phyloP scores from a whole-genome alignment of 2,329 filamentous ascomycete genomes.

The Fusarium robinianum region DNA sequence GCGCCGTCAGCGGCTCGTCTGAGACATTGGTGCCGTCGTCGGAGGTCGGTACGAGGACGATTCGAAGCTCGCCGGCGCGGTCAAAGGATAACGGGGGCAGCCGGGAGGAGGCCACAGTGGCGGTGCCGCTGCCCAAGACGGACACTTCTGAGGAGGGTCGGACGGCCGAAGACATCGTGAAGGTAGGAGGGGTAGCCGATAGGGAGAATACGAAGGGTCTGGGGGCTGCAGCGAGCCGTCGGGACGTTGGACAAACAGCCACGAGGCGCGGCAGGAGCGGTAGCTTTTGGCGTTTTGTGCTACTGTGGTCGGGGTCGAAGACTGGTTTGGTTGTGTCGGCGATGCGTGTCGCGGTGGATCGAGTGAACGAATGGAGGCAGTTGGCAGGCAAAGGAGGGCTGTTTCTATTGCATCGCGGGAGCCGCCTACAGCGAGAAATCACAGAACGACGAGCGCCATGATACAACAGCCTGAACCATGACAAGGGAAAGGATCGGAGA shows the following conservation, averaged over 20 bases:
- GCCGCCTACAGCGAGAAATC: conserved; percentile 30
- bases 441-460: conserved; percentile 32
- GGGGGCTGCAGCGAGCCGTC: conserved; percentile 21
- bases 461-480: conserved; percentile 17
- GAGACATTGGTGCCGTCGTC: conserved; percentile 22
- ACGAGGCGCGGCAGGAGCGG: conserved; percentile 8
- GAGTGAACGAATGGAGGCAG: conserved; percentile 31
- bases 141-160: conserved; percentile 33
- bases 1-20: conserved; percentile 13
- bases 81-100: conserved; percentile 39
- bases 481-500: conserved; percentile 3
- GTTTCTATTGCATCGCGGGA: conserved; percentile 35
- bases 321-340: conserved; percentile 16
- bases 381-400: conserved; percentile 25
- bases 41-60: conserved; percentile 37
- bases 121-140: conserved; percentile 30
- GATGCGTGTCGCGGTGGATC: conserved; percentile 23
- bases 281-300: conserved; percentile 9
- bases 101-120: conserved; percentile 38
- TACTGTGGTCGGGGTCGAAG: conserved; percentile 9
- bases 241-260: conserved; percentile 15
- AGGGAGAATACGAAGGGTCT: conserved; percentile 8
- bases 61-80: conserved; percentile 36
- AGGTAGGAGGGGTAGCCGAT: conserved; percentile 10
- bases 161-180: conserved; percentile 32